A percentile compares a stretch with the other conserved stretches of the same genome.
Conservation (phyloP, 202 grass and related monocot genomes). For the Setaria italica region DNA sequence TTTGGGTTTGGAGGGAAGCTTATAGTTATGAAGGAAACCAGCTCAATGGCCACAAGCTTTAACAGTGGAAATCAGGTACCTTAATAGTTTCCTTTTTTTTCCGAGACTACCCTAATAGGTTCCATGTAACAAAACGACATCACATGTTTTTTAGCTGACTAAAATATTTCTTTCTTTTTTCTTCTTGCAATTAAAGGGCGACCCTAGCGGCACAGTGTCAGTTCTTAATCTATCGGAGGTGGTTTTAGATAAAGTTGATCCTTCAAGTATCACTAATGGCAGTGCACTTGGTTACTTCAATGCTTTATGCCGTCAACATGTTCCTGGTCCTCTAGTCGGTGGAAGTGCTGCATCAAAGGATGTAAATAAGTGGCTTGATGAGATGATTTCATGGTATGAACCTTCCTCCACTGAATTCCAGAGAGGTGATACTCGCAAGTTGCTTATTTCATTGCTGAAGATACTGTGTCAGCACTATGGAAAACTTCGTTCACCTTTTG, state of each 20-base stretch:
- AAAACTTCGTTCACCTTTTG: slow-evolving; percentile 95
- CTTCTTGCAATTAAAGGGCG: slow-evolving; percentile 55
- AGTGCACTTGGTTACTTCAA: slow-evolving; percentile 73
- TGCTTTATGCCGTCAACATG: slow-evolving; percentile 68
- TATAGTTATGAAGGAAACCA: slow-evolving; percentile 83
- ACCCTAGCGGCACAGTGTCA: slow-evolving; percentile 60
- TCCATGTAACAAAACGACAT: slow-evolving; percentile 20
- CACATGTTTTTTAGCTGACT: slow-evolving; percentile 34
- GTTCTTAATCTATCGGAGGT: slow-evolving; percentile 87
- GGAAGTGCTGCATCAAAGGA: slow-evolving; percentile 88
- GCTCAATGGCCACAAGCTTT: slow-evolving; percentile 59
- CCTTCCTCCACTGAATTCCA: slow-evolving; percentile 60
- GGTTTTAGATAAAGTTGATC: slow-evolving; percentile 60
- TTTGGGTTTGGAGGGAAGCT: slow-evolving; percentile 97
- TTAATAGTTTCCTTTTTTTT: slow-evolving; percentile 14
- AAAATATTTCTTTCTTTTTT: slow-evolving; percentile 14
- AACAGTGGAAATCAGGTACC: slow-evolving; percentile 76
- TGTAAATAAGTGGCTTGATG: slow-evolving; percentile 96
- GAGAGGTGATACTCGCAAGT: slow-evolving; percentile 68
- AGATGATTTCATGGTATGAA: slow-evolving; percentile 73
- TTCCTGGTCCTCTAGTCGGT: slow-evolving; percentile 93
- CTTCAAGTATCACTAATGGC: slow-evolving; percentile 58
- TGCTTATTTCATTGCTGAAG: slow-evolving; percentile 93
- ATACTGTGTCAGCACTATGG: slow-evolving; percentile 96
- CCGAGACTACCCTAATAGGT: slow-evolving; percentile 23